Evolutionary conservation across 169 alveolate genomes (phyloP), one percentile per base, ranked within the genome.

Genomic region (Cryptosporidium felis): DNA sequence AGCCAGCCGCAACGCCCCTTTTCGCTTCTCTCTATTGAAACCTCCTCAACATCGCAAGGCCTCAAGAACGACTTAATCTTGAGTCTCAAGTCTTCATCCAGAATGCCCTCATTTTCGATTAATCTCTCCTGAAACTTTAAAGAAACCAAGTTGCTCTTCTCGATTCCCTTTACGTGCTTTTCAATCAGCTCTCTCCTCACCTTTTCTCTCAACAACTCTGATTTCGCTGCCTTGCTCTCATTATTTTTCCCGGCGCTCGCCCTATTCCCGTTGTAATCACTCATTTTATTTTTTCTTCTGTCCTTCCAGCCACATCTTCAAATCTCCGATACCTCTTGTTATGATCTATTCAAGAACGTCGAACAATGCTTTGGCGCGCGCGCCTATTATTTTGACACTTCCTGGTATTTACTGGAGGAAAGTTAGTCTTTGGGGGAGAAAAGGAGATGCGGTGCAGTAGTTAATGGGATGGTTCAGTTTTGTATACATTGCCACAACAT

Each of bases 401-500:
- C 1, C 49, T 18, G 12, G 53, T 34, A 36, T 34, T 18, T 40
- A n/a, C n/a, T n/a, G n/a, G n/a, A n/a, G 41, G 21, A 2, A 28
- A 38, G 6, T 28, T 44, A 63, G 23, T 23, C 6, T 44, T 10
- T 5, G 16, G 21, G 14, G 32, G 44, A 60, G 23, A 32, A 66
- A 30, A 18, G 53, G 8, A 41, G 26, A 10, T 2, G 38, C 5
- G 51, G 12, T 9, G 18, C 18, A 38, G 34, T 18, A 21, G 62
- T 36, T 16, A 80, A 0, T 26, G n/a, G 40, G 3, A 90, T 90
- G 93, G 91, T 89, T 12, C 85, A 88, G 60, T 90, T 90, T 62
- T 90, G 93, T 23, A 80, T 81, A 12, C 90, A 90, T 44, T 90
- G 93, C 30, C 91, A 90, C 81, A 91, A 60, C 74, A 74, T 62